Conservation (phyloP, 1,284 basidiomycete genomes). For the Ustilago xerochloae region DNA sequence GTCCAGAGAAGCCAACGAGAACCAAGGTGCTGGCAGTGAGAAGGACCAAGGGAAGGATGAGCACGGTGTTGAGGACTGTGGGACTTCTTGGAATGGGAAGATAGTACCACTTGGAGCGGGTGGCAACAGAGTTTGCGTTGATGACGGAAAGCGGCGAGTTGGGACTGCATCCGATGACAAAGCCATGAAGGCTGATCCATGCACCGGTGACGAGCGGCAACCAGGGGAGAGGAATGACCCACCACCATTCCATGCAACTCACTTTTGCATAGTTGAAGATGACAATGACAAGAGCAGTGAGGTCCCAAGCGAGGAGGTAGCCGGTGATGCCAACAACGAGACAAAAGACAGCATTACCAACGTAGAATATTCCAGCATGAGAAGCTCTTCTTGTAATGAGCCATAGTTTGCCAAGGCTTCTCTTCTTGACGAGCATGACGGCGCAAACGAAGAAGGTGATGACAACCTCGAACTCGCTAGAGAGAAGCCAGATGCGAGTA, state of each 20-base stretch:
- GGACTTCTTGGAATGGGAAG: slow-evolving; percentile 5
- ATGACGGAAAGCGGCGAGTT: slow-evolving; percentile 1
- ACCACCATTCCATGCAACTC: slow-evolving; percentile 12
- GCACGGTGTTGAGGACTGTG: neutral
- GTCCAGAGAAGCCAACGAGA: neutral
- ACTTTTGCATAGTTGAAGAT: neutral
- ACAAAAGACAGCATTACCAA: slow-evolving; percentile 30
- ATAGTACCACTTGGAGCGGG: slow-evolving; percentile 5
- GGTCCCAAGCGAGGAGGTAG: slow-evolving; percentile 21
- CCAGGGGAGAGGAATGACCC: slow-evolving; percentile 38
- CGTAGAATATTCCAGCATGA: slow-evolving; percentile 8
- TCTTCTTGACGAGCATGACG: slow-evolving; percentile 27
- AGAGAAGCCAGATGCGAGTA: slow-evolving; percentile 9
- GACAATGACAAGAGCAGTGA: neutral
- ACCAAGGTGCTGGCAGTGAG: slow-evolving; percentile 6
- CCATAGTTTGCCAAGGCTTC: slow-evolving; percentile 22
- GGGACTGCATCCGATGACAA: slow-evolving; percentile 18
- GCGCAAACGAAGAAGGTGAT: slow-evolving; percentile 21
- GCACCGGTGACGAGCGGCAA: slow-evolving; percentile 9
- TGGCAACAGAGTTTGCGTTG: neutral
- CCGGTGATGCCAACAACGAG: slow-evolving; percentile 8
- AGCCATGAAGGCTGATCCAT: slow-evolving; percentile 29
- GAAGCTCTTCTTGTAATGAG: slow-evolving; percentile 19
- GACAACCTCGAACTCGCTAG: slow-evolving; percentile 18
- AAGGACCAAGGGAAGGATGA: slow-evolving; percentile 11